Percentiles rank a stretch among this genome's conserved stretches.
Conservation (phyloP, 768 basidiomycete species). For the Epithele typhae region DNA sequence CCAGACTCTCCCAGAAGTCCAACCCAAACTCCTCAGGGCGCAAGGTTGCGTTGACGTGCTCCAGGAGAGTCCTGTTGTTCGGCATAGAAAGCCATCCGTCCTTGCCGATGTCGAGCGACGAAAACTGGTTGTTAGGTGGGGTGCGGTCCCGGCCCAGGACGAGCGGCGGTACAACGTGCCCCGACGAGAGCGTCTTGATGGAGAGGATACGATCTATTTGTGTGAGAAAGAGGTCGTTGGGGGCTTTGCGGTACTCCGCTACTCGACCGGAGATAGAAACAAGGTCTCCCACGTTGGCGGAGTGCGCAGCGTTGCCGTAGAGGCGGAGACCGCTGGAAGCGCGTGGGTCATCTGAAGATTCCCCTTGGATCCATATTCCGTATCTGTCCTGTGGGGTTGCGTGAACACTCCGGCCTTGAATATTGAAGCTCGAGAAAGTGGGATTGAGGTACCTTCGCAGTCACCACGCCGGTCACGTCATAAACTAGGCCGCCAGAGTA, state of each 20-base stretch:
- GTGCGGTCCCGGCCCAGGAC: constrained; percentile 48
- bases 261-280: constrained; percentile 44
- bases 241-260: constrained; percentile 44
- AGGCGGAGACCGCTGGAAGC: constrained; percentile 49
- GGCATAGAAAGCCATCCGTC: constrained; percentile 57
- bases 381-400: constrained; percentile 30
- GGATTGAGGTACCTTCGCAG: constrained; percentile 41
- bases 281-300: constrained; percentile 41
- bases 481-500: constrained; percentile 39
- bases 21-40: constrained; percentile 50
- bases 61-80: constrained; percentile 45
- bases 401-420: neutral
- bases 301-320: constrained; percentile 35
- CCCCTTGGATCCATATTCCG: constrained; percentile 47
- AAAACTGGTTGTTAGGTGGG: constrained; percentile 47
- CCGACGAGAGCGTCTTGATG: constrained; percentile 40
- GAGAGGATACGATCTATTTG: constrained; percentile 43
- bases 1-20: constrained; percentile 63
- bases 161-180: constrained; percentile 43
- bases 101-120: constrained; percentile 44
- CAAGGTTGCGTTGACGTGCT: constrained; percentile 41
- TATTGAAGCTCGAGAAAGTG: too few relatives aligned
- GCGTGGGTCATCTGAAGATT: constrained; percentile 39
- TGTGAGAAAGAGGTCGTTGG: constrained; percentile 45
- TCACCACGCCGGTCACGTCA: constrained; percentile 47